phyloP scores from a whole-genome alignment of 345 rosid species.

The Dimocarpus longan region DNA sequence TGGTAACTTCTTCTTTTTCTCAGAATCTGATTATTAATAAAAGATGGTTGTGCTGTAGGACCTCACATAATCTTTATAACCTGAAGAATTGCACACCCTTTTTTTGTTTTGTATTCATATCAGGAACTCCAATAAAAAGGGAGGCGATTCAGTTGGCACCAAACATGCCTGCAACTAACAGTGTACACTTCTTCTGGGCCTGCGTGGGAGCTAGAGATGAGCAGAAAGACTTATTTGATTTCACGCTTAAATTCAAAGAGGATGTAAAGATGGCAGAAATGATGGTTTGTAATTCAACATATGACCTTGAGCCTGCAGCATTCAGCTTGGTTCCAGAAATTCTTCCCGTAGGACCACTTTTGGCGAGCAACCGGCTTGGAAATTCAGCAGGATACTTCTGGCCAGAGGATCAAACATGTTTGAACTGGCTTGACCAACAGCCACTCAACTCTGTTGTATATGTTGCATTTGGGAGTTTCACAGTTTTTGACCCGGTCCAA shows the following conservation, averaged over 20 bases:
- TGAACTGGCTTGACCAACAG: constrained; percentile 38
- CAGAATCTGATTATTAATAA: neutral
- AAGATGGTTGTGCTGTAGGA: neutral
- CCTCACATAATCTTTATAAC: no score
- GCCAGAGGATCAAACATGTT: constrained; percentile 37
- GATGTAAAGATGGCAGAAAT: constrained; percentile 31
- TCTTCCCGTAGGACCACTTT: constrained; percentile 37
- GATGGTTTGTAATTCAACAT: constrained; percentile 37
- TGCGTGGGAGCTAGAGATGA: constrained; percentile 26
- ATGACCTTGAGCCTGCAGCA: constrained; percentile 37
- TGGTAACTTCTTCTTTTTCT: constrained; percentile 25
- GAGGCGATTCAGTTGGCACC: constrained; percentile 28
- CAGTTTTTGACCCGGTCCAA: neutral
- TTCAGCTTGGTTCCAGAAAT: constrained; percentile 7
- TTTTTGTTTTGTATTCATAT: neutral
- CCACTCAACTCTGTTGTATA: constrained; percentile 33
- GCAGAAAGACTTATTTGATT: constrained; percentile 33
- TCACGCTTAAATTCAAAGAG: constrained; percentile 12
- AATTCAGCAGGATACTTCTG: constrained; percentile 33
- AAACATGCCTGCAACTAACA: constrained; percentile 29
- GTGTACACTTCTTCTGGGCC: constrained; percentile 40
- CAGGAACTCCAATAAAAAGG: constrained; percentile 30
- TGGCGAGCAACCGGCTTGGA: neutral
- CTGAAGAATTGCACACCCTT: neutral
- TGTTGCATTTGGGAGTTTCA: constrained; percentile 41